Evolutionary conservation across 2,329 filamentous ascomycete species (phyloP).

Genomic region (Trichoderma semiorbis): DNA sequence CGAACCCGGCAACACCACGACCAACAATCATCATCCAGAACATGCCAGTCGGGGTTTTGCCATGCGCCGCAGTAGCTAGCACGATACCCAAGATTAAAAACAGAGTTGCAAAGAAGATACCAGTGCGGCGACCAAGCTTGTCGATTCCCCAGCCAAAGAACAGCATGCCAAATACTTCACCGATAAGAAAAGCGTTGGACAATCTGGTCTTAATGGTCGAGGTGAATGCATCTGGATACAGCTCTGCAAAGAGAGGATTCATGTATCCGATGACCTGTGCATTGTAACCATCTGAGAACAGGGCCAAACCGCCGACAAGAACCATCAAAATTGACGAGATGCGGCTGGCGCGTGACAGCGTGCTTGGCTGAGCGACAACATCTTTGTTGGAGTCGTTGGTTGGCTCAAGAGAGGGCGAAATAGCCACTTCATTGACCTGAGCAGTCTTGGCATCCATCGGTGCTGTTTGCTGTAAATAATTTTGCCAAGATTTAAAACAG

Average conservation of each 20-base stretch:
- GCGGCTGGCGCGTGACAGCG: background rate
- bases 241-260: slow-evolving; percentile 30
- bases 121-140: slow-evolving; percentile 43
- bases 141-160: slow-evolving; percentile 42
- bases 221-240: slow-evolving; percentile 34
- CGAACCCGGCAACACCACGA: slow-evolving; percentile 46
- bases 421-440: background rate
- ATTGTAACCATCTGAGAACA: slow-evolving; percentile 36
- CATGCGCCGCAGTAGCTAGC: slow-evolving; percentile 42
- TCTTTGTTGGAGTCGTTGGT: background rate
- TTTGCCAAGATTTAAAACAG: background rate
- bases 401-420: background rate
- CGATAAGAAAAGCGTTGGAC: slow-evolving; percentile 39
- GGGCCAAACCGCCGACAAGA: slow-evolving; percentile 29
- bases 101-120: slow-evolving; percentile 43
- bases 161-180: slow-evolving; percentile 41
- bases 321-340: slow-evolving; percentile 19
- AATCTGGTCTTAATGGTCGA: slow-evolving; percentile 35
- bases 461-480: background rate
- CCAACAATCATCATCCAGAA: slow-evolving; percentile 50
- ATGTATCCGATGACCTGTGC: slow-evolving; percentile 34
- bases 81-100: slow-evolving; percentile 46
- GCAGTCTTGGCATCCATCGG: background rate
- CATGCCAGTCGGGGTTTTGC: slow-evolving; percentile 42
- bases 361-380: background rate